Base-by-base conservation (phyloP, 331 rosid species). In the Cydonia oblonga region DNA sequence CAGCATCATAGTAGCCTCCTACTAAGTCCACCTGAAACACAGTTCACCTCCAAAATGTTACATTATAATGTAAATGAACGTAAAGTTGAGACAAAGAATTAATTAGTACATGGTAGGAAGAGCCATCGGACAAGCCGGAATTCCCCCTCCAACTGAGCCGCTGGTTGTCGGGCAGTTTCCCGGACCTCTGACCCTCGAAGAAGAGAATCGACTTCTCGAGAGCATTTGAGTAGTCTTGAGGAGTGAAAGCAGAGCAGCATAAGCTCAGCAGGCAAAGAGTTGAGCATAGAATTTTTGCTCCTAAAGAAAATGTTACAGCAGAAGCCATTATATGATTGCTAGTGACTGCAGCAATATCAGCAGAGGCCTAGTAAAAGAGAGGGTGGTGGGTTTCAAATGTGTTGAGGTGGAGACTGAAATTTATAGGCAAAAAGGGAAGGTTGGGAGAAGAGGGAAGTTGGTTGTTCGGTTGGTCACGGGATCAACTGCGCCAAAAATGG, bases 1-100 rank as follows among this genome's bases (percentile, higher is more conserved):
- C 98, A 4, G 98, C 98, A 83, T 93, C 98, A 81, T 93, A 93
- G 75, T 93, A 93, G 61, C 98, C 98, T 0, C 98, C 98, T 1
- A 82, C 90, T 18, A 93, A 73, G 82, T 90, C 87, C 79, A 90
- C 97, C 98, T 90, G 73, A 73, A 83, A 83, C 76, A 49, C 33
- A 83, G 81, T 78, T 56, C 42, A 57, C 66, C 26, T 32, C 10
- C 61, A 66, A 30, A 49, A 25, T 32, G 24, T 64, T 25, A 53
- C 20, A 40, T 16, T 2, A 51, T 71, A 62, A 4, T 33, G 26
- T 6, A 7, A 44, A 18, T 8, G 9, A 64, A 15, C 5, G 33
- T 64, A 33, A 4, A 19, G 40, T 26, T 38, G 1, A 38, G 42
- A 38, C 42, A 52, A 30, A 57, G 5, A 23, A 23, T 23, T 23